Base-by-base conservation (phyloP, 2,329 filamentous ascomycete species). In the Xylaria sp. region DNA sequence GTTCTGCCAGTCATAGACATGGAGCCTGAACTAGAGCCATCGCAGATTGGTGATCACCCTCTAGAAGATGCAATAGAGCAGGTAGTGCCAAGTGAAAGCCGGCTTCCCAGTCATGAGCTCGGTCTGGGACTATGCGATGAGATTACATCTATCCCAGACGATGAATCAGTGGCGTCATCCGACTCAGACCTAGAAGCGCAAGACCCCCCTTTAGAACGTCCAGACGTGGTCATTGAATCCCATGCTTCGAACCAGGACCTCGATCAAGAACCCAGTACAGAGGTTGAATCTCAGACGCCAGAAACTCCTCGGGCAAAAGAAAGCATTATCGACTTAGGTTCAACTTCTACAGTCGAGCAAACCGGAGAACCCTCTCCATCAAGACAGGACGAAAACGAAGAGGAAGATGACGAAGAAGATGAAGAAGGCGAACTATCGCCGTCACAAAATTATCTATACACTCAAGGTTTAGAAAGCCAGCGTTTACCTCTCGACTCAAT, bases 381-480 rank as follows among this genome's bases (percentile, higher is more conserved):
- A 3, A 58, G 62, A 23, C 46, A 56, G 9, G 60, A 23, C 10
- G 42, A 67, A 44, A 66, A 69, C 28, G 63, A 68, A n/a, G 66
- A 71, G 26, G 17, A 54, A 36, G 20, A 5, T 46, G 54, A 56
- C 31, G 64, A 56, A 17, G 33, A 33, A 33, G 33, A 33, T 28
- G 17, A 54, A 36, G 20, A 5, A 56, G 58, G 49, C 26, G 64
- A 56, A 17, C 7, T 60, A 26, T 46, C 67, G 1, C 31, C 46
- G 6, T 63, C 63, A 40, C 71, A 73, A 65, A 66, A 59, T 28
- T 61, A 33, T n/a, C 48, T 49, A 6, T 78, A 73, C 28, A 79
- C 76, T 6, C 77, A 79, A 59, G 74, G 71, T 20, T 33, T 74
- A 15, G 76, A 79, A 77, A 77, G 77, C 74, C 65, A 80, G 77